Percentiles rank a stretch among this genome's conserved stretches.
These are phyloP conservation scores for Colletotrichum coccodes DNA, from an alignment of 2,329 filamentous ascomycete genomes.

Conservation along the genomic window DNA sequence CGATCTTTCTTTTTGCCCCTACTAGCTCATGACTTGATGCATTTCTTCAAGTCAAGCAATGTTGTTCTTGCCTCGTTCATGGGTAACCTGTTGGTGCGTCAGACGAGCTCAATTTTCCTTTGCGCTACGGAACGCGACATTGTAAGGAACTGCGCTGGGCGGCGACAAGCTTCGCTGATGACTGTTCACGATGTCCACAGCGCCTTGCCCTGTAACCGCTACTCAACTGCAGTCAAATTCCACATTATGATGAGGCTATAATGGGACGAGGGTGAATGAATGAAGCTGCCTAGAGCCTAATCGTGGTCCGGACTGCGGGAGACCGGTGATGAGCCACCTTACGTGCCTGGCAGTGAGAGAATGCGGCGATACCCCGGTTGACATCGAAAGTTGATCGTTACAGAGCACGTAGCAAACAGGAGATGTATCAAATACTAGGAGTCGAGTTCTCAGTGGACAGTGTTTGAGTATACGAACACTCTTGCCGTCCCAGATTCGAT, in stretches of 20 bases:
- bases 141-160: not conserved
- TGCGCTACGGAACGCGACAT: not conserved
- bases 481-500: no score
- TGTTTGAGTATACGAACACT: no score
- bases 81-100: conserved; percentile 40
- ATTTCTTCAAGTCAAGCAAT: conserved; percentile 41
- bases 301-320: not conserved
- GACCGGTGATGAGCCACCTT: conserved; percentile 3
- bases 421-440: not conserved
- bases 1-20: conserved; percentile 36
- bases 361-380: not conserved
- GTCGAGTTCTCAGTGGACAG: no score
- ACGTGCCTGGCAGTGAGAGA: not conserved
- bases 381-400: not conserved
- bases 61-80: conserved; percentile 40
- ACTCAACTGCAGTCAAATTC: not conserved
- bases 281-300: not conserved
- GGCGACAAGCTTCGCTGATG: not conserved
- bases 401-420: no score
- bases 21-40: conserved; percentile 35
- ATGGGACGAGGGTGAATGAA: conserved; percentile 14
- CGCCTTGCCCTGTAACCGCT: fast-evolving
- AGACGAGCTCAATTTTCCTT: conserved; percentile 44
- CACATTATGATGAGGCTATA: not conserved
- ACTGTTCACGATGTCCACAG: not conserved